Percentiles rank a stretch among this genome's conserved stretches.
These are phyloP conservation scores for Thraustochytrium sp. DNA, from an alignment of 352 stramenopile genomes.

Conservation along the genomic window DNA sequence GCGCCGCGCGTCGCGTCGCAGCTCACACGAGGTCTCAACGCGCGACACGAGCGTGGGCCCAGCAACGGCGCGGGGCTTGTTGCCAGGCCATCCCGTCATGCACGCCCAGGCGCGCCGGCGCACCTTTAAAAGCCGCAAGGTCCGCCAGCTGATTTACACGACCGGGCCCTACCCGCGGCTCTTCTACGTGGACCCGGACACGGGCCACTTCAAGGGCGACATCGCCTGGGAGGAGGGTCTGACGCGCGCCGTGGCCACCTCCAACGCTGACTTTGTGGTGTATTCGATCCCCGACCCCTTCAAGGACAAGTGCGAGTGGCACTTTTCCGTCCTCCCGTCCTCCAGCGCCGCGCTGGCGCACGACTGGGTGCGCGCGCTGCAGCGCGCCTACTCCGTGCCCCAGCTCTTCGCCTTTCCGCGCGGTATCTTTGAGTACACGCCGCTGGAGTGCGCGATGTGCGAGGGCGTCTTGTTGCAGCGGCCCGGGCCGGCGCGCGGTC, in stretches of 20 bases:
- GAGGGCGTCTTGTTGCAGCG: neutral
- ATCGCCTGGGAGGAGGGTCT: conserved; percentile 26
- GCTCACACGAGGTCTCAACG: neutral
- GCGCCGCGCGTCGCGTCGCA: neutral
- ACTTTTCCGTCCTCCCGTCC: neutral
- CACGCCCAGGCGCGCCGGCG: neutral
- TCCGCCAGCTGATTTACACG: conserved; percentile 18
- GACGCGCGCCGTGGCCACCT: conserved; percentile 18
- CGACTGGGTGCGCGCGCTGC: conserved; percentile 31
- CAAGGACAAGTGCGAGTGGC: conserved; percentile 19
- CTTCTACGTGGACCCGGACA: conserved; percentile 7
- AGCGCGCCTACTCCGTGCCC: neutral
- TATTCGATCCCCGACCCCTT: conserved; percentile 32
- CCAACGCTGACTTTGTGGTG: conserved; percentile 15
- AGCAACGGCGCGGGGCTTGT: neutral
- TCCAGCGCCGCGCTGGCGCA: neutral
- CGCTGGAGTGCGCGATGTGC: neutral
- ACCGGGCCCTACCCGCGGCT: conserved; percentile 1
- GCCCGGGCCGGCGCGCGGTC: neutral
- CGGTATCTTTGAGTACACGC: conserved; percentile 15
- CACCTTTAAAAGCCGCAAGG: conserved; percentile 30
- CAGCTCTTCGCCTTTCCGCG: neutral
- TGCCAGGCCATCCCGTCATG: neutral
- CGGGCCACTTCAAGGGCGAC: conserved; percentile 42
- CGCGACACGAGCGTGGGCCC: neutral